Conservation (phyloP, 1,284 basidiomycete genomes). For the Ceratobasidium theobromae region DNA sequence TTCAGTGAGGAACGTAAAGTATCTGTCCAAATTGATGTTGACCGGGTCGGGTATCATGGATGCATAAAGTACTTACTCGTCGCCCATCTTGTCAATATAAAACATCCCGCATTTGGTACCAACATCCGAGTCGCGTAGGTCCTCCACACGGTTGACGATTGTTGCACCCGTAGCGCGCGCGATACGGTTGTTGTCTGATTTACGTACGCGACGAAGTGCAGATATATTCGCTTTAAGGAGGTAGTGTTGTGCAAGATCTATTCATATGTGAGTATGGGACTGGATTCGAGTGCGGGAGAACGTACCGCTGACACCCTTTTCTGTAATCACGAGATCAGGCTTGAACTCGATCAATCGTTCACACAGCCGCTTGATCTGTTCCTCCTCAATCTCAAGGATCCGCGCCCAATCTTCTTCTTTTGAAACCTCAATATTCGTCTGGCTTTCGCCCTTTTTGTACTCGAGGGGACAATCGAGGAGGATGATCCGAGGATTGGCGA, state of each 20-base stretch:
- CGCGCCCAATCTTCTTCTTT: slow-evolving; percentile 94
- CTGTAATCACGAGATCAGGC: slow-evolving; percentile 93
- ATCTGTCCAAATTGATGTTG: slow-evolving; percentile 50
- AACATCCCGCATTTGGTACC: slow-evolving; percentile 94
- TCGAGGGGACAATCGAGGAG: slow-evolving; percentile 95
- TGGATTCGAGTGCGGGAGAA: background rate
- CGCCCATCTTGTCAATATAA: slow-evolving; percentile 95
- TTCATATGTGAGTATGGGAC: slow-evolving; percentile 29
- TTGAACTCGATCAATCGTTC: slow-evolving; percentile 90
- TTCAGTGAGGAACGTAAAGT: slow-evolving; percentile 95
- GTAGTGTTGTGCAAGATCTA: slow-evolving; percentile 93
- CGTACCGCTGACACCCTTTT: slow-evolving; percentile 94
- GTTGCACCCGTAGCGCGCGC: slow-evolving; percentile 94
- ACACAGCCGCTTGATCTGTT: slow-evolving; percentile 91
- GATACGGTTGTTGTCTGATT: slow-evolving; percentile 98
- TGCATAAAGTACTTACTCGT: slow-evolving; percentile 66
- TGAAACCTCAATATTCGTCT: slow-evolving; percentile 98
- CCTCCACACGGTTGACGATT: slow-evolving; percentile 96
- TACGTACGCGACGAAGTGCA: slow-evolving; percentile 91
- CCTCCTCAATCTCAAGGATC: slow-evolving; percentile 94
- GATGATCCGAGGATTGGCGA: slow-evolving; percentile 87
- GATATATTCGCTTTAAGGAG: slow-evolving; percentile 89
- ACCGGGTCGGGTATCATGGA: background rate
- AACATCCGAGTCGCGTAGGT: slow-evolving; percentile 87
- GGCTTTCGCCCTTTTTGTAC: slow-evolving; percentile 98